Percentiles rank a stretch among this genome's conserved stretches.
Evolutionary conservation across 2,329 filamentous ascomycete species (phyloP).

Genomic region (Ophiostoma sp.): DNA sequence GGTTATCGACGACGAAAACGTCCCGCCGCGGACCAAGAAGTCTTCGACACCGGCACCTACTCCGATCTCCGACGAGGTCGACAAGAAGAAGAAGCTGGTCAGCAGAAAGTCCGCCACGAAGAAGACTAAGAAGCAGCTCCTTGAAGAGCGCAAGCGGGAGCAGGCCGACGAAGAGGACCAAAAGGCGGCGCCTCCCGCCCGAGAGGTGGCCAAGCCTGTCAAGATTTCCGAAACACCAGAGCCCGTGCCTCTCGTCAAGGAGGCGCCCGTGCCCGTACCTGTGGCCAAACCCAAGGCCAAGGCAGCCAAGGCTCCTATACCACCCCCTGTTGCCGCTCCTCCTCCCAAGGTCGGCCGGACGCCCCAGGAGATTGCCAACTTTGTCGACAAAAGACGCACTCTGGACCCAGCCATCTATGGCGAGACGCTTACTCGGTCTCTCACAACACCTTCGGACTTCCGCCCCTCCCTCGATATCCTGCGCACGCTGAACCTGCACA

Average conservation of each 20-base stretch:
- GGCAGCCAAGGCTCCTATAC: conserved; percentile 27
- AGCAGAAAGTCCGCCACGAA: conserved; percentile 62
- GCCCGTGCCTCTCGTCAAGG: background rate
- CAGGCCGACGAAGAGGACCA: conserved; percentile 45
- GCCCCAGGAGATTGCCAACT: conserved; percentile 21
- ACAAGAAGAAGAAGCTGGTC: conserved; percentile 53
- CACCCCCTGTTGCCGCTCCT: conserved; percentile 29
- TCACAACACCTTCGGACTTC: conserved; percentile 48
- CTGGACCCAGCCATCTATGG: conserved; percentile 46
- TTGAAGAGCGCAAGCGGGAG: conserved; percentile 63
- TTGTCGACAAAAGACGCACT: conserved; percentile 27
- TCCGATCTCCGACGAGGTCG: conserved; percentile 36
- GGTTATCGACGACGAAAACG: conserved; percentile 51
- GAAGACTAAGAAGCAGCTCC: conserved; percentile 75
- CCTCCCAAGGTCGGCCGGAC: conserved; percentile 20
- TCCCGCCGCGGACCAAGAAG: background rate
- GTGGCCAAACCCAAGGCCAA: conserved; percentile 33
- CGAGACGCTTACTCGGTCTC: conserved; percentile 48
- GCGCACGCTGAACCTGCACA: conserved; percentile 45
- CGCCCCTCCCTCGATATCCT: conserved; percentile 49
- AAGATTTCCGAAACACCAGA: conserved; percentile 31
- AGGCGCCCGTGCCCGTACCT: conserved; percentile 23
- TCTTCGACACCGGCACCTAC: conserved; percentile 40
- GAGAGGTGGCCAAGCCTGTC: conserved; percentile 35
- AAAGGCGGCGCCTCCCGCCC: background rate